Base-by-base conservation (phyloP, 2,329 filamentous ascomycete genomes). In the Fusarium lyarnte region DNA sequence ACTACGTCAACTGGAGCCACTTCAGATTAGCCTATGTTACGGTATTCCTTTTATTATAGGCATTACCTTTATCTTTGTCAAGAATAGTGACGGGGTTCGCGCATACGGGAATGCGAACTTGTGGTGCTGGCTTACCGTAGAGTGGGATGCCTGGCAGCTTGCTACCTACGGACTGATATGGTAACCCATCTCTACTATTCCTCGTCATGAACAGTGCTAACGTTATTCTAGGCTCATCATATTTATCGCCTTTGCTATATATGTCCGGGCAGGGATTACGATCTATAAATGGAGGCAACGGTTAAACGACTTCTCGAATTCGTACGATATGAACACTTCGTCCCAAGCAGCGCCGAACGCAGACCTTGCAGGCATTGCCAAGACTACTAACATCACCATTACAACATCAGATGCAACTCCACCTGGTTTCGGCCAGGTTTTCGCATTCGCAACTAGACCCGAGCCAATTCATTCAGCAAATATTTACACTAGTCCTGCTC, bases 141-240 rank as follows among this genome's bases (percentile, higher is more conserved):
- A 65, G 14, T 65, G 63, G 63, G 63, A 65, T 57, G 63, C 63
- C 14, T 65, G 59, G 63, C 63, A 65, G 59, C 63, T 65, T 36
- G 63, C 63, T 13, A 65, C 63, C 4, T 65, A 65, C 8, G 59
- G 59, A 47, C 59, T 64, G 9, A 65, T 65, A 17, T 65, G 63
- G 63, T 65, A 64, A 65, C 1, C 5, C 6, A 42, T 42, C 23
- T 29, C 27, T n/a, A 13, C 45, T 35, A 6, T 42, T 54, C 13
- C 16, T 41, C 3, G 2, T 31, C 4, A 13, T 25, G 1, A 7
- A 64, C 35, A 42, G 2, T 42, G 42, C 47, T 64, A 47, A 65
- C 25, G 3, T 6, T n/a, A 23, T 64, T 8, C 21, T 9, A 65
- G 63, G 63, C 25, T 65, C 2, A 64, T 65, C 6, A 65, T 65